Evolutionary conservation across 768 basidiomycete genomes (phyloP).

Genomic region (Pisolithus microcarpus): DNA sequence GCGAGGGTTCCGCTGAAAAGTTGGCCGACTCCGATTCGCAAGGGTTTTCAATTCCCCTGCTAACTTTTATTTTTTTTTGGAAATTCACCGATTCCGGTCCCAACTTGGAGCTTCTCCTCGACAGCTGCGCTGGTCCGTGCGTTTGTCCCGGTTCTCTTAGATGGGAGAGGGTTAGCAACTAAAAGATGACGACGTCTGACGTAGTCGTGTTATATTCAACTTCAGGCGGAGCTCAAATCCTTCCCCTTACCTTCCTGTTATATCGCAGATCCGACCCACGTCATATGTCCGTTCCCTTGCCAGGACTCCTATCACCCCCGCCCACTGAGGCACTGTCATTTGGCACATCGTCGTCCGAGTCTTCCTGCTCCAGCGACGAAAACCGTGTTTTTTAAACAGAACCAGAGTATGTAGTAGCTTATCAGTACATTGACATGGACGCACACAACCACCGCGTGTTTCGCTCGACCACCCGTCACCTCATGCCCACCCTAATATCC

Average conservation of each 20-base stretch:
- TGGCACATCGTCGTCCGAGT: too few relatives aligned
- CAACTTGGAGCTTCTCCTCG: slow-evolving; percentile 1
- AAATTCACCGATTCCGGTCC: neutral
- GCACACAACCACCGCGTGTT: too few relatives aligned
- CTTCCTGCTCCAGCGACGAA: neutral
- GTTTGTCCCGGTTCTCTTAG: slow-evolving; percentile 17
- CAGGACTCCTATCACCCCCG: slow-evolving; percentile 10
- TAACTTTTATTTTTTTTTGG: neutral
- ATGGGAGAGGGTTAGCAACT: slow-evolving; percentile 26
- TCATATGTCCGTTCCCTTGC: slow-evolving; percentile 17
- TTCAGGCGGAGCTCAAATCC: slow-evolving; percentile 36
- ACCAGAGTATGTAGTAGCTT: neutral
- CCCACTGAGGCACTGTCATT: too few relatives aligned
- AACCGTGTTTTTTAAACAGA: too few relatives aligned
- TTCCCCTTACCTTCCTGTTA: slow-evolving; percentile 2
- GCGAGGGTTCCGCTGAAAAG: slow-evolving; percentile 4
- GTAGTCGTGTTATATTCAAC: slow-evolving; percentile 38
- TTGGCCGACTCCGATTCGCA: slow-evolving; percentile 7
- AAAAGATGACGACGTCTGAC: slow-evolving; percentile 38
- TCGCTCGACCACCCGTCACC: neutral
- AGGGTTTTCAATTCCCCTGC: slow-evolving; percentile 3
- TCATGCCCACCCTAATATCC: slow-evolving; percentile 6
- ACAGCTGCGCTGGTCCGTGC: slow-evolving; percentile 24
- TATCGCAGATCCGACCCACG: slow-evolving; percentile 32
- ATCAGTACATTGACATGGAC: too few relatives aligned